Percentiles rank a stretch among this genome's conserved stretches.
phyloP scores from a whole-genome alignment of 306 rosid genomes.

The Dryas octopetala region DNA sequence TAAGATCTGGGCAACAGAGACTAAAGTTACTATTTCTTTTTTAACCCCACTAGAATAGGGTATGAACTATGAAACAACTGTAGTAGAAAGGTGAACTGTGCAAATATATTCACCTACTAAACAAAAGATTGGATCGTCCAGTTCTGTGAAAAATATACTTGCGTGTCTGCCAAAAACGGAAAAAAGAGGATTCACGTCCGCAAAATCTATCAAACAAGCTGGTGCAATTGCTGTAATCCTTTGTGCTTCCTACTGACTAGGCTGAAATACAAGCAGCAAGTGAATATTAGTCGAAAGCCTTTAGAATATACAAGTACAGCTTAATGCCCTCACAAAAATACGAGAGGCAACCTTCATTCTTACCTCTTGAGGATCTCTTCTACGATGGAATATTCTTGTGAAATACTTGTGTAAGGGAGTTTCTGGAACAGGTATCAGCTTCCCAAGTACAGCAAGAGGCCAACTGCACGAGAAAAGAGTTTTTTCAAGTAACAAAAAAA shows the following conservation, averaged over 20 bases:
- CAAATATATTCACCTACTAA: background rate
- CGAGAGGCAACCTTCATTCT: background rate
- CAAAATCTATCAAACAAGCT: background rate
- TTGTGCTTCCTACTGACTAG: background rate
- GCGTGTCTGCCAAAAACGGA: background rate
- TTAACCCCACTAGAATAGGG: no score
- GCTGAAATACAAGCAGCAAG: constrained; percentile 13
- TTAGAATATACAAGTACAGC: background rate
- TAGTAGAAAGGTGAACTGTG: background rate
- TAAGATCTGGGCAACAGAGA: no score
- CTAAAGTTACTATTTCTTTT: no score
- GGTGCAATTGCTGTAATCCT: background rate
- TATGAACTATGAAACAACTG: no score
- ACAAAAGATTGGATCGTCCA: background rate
- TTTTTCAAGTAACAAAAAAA: background rate
- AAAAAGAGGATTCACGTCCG: background rate
- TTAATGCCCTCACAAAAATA: background rate
- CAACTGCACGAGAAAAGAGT: constrained; percentile 50
- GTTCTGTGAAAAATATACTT: background rate
- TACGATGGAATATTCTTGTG: constrained; percentile 10
- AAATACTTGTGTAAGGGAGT: constrained; percentile 22
- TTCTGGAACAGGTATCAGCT: constrained; percentile 63
- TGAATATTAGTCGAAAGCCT: background rate
- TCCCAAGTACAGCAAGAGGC: constrained; percentile 89
- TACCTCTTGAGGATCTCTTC: constrained; percentile 12